These are phyloP conservation scores for Kodamaea lidongshanica DNA, from an alignment of 805 yeast species.

Conservation along the genomic window DNA sequence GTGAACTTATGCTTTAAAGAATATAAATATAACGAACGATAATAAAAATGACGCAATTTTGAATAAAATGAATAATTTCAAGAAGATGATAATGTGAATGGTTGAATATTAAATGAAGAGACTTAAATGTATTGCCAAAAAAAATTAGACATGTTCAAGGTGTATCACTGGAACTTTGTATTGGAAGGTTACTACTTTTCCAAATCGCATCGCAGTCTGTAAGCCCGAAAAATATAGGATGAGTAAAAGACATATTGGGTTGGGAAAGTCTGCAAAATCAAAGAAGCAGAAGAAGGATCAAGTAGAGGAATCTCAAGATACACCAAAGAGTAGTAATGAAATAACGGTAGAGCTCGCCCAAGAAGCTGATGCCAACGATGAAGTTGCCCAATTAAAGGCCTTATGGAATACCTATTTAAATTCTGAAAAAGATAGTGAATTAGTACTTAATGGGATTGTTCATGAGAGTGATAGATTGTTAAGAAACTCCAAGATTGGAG, in stretches of 20 bases:
- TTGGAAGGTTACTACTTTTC: no score
- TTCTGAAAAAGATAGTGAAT: constrained; percentile 55
- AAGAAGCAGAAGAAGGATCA: constrained; percentile 20
- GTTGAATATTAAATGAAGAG: no score
- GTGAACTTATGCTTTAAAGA: constrained; percentile 10
- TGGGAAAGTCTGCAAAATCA: constrained; percentile 26
- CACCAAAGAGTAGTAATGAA: constrained; percentile 20
- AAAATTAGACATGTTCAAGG: no score
- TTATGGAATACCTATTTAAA: constrained; percentile 60
- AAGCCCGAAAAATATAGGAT: no score
- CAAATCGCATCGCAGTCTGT: no score
- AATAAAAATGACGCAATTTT: no score
- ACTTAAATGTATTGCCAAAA: no score
- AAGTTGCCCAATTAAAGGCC: constrained; percentile 67
- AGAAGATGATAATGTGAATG: no score
- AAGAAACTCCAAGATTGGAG: constrained; percentile 32
- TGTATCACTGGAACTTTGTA: no score
- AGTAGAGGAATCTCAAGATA: constrained; percentile 14
- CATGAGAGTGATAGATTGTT: constrained; percentile 86
- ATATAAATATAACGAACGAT: no score
- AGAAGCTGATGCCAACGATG: constrained; percentile 69
- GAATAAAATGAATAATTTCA: no score
- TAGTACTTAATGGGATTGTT: constrained; percentile 73
- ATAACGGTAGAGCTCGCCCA: constrained; percentile 60
- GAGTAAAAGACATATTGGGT: constrained; percentile 34